Base-by-base conservation (phyloP, 768 basidiomycete species). In the Dioszegia crocea region DNA sequence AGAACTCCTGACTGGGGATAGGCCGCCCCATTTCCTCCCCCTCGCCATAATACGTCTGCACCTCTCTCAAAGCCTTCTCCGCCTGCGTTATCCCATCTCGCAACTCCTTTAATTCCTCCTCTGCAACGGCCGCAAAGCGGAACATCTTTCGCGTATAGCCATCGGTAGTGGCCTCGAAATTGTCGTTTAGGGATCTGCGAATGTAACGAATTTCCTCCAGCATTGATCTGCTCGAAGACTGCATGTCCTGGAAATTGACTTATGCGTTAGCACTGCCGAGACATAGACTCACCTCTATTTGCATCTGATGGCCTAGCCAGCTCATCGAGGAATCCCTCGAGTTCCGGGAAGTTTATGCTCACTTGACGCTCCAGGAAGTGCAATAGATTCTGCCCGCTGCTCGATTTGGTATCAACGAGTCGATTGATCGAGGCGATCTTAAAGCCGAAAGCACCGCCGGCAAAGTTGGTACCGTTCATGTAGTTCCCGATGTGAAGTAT, bases 391-490 rank as follows among this genome's bases (percentile, higher is more conserved):
- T 89, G 91, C 59, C 93, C 94, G 71, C 91, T 88, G 41, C 89
- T 84, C 4, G 92, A 94, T 78, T 99, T 99, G 4, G 94, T 99
- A 73, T 99, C 96, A 38, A 96, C 94, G 53, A 99, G 82, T 83
- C 92, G 92, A 80, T 99, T 98, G 78, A 99, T 93, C 76, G 92
- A 94, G 79, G 90, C 91, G 52, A 98, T 85, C 69, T 88, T 85
- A 83, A 99, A 99, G 59, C 94, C 94, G 67, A 89, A 94, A 0
- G 96, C 96, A 30, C 93, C 93, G 56, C 94, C 94, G 76, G 94
- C 96, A 68, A 91, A 83, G 54, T 93, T 91, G 53, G 91, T 88
- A 5, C 92, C 91, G 73, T 99, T 99, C 87, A 98, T 92, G 76
- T 91, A 99, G 76, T 99, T 99, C 41, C 94, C 94, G 65, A 99